A percentile compares a stretch with the other conserved stretches of the same genome.
Conservation (phyloP, 208 protist genomes). For the Leishmania lainsoni region DNA sequence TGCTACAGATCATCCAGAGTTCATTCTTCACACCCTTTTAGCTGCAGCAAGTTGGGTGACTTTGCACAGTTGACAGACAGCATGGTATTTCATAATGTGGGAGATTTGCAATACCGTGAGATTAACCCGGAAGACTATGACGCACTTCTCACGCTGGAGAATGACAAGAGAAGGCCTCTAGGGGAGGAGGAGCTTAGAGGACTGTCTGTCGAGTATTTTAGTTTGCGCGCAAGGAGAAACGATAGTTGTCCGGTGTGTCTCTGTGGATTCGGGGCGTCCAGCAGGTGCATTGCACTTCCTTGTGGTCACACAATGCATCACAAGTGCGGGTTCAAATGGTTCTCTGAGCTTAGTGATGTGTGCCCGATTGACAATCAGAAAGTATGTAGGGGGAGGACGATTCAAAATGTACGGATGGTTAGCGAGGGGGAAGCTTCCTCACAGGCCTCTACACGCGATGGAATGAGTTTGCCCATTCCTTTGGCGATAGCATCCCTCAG, state of each 20-base stretch:
- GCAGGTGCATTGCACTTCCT: constrained; percentile 51
- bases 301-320: constrained; percentile 82
- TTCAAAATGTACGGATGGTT: not conserved
- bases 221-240: constrained; percentile 5
- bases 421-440: too few species aligned
- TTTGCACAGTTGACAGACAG: too few species aligned
- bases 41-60: not conserved
- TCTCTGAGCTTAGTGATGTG: constrained; percentile 56
- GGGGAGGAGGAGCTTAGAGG: constrained; percentile 23
- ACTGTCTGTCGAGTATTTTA: constrained; percentile 16
- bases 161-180: constrained; percentile 22
- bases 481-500: not conserved
- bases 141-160: constrained; percentile 56
- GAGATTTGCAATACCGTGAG: constrained; percentile 63
- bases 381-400: not conserved
- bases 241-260: constrained; percentile 70
- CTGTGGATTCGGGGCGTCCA: constrained; percentile 34
- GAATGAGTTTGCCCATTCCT: not conserved
- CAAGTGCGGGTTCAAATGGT: constrained; percentile 60
- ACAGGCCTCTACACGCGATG: not conserved
- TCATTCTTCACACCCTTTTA: constrained; percentile 58
- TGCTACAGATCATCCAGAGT: constrained; percentile 41
- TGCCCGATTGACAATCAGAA: constrained; percentile 71
- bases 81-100: constrained; percentile 14
- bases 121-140: constrained; percentile 87